Evolutionary conservation across 352 stramenopile species (phyloP).

Genomic region (Pythium vanterpoolii): DNA sequence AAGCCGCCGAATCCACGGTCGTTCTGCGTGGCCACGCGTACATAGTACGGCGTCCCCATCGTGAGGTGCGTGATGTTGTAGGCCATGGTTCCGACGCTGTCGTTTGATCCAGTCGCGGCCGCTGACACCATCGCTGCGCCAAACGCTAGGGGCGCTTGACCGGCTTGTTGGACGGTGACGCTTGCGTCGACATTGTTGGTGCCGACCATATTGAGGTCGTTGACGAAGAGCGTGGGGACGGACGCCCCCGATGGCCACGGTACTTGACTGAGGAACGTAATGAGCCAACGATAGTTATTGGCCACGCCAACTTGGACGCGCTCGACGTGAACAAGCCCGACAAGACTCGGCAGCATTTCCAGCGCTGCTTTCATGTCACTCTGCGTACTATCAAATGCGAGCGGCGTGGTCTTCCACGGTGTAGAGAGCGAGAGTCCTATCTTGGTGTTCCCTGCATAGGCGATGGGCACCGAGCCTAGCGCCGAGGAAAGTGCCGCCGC

Average conservation of each 20-base stretch:
- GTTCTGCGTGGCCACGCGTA: constrained; percentile 80
- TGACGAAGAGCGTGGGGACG: constrained; percentile 48
- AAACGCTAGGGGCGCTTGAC: constrained; percentile 39
- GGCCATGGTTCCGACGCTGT: constrained; percentile 17
- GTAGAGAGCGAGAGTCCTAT: constrained; percentile 35
- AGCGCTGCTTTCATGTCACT: constrained; percentile 67
- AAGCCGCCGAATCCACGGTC: constrained; percentile 80
- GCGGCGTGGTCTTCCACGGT: constrained; percentile 53
- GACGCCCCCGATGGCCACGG: constrained; percentile 18
- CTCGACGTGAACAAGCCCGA: constrained; percentile 89
- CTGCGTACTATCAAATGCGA: constrained; percentile 60
- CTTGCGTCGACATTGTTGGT: constrained; percentile 27
- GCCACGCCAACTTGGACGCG: constrained; percentile 51
- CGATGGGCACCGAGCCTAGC: constrained; percentile 25
- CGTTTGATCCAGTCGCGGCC: neutral
- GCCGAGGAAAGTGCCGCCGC: constrained; percentile 16
- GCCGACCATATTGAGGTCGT: constrained; percentile 43
- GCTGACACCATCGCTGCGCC: constrained; percentile 27
- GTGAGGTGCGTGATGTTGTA: constrained; percentile 58
- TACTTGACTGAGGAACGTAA: constrained; percentile 85
- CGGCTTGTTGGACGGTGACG: constrained; percentile 22
- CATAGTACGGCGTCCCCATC: constrained; percentile 66
- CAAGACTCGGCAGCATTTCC: constrained; percentile 78
- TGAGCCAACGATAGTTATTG: constrained; percentile 83
- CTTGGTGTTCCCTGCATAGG: constrained; percentile 54